Evolutionary conservation across 768 basidiomycete species (phyloP), one percentile per base, ranked within the genome.

Genomic region (Tephrocybe sp.): DNA sequence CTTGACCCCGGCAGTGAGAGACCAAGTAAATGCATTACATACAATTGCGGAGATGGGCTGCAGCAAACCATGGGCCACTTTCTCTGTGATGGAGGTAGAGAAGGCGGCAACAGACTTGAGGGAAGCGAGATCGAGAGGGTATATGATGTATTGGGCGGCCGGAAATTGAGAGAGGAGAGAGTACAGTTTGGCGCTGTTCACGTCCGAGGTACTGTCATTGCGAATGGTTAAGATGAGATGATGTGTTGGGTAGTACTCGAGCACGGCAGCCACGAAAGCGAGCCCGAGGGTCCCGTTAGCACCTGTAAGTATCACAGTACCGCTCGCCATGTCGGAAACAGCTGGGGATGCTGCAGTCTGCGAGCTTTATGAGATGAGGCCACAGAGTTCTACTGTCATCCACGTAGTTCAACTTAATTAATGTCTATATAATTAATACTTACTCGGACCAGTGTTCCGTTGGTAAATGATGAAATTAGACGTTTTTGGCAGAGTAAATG

Each of bases 1-100:
- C 20, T 49, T 10, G 33, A 51, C 19, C 13, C 49, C 45, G 14
- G 31, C n/a, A 22, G 45, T 42, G 10, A 55, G 41, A 33, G 49
- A 55, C 50, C 54, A 55, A 4, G 45, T 35, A 31, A 52, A 55
- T 11, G 49, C 54, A 17, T 54, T 51, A 45, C 49, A 51, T 14
- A 44, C 34, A 14, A 55, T 51, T 1, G 36, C 39, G 8, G 35
- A 20, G 19, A 51, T 48, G 12, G 36, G 45, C 1, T 20, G 42
- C 12, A 54, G 45, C 8, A 23, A 16, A 10, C 41, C 40, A 10
- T 39, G 22, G 23, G 40, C 11, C 5, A 55, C 45, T 17, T 55
- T 40, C 16, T 19, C 14, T 5, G 26, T n/a, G 9, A 46, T 34
- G 12, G 22, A 16, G 11, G 32, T 35, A 39, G 38, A n/a, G 19